Evolutionary conservation across 1,139 yeast species (phyloP), one percentile per base, ranked within the genome.

Genomic region (Geotrichum macrosporum): DNA sequence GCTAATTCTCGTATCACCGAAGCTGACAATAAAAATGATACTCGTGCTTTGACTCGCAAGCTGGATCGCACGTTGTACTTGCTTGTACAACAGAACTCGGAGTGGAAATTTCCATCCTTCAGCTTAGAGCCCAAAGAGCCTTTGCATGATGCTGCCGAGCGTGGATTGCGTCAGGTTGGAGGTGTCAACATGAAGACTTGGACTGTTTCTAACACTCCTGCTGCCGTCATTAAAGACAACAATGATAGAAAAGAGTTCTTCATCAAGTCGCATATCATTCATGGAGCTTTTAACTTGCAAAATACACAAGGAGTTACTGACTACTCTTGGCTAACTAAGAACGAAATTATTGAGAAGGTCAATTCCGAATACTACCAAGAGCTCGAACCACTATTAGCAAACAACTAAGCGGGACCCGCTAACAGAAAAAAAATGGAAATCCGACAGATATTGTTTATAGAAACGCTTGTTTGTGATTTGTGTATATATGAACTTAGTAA

Each of bases 181-280:
- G 96, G 96, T 33, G 76, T 73, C 15, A 67, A 74, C 48, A 77
- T 92, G 63, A 84, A 87, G 65, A 83, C 89, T 44, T 92, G 94
- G 84, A 79, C 86, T 18, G 95, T 92, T 15, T 86, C 97, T 21
- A 79, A 78, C 53, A 83, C 84, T 9, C 98, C 98, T 36, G 82
- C 92, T 41, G 94, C 84, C 51, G 80, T 84, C 5, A 41, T 59
- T 42, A 61, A 50, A 56, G 29, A 24, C 32, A 35, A 41, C 6
- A 56, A 57, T 35, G 48, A 44, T 12, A 49, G 55, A 19, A 74
- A 75, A 60, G 84, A 80, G 57, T 92, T 81, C 62, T 72, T 85
- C 59, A 80, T 92, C 61, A 87, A 87, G 67, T 84, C 95, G 37
- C 96, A 87, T 63, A 86, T 92, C 48, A 70, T 92, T 57, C 85